phyloP scores from a whole-genome alignment of 306 rosid genomes.

The Potentilla sterilis region DNA sequence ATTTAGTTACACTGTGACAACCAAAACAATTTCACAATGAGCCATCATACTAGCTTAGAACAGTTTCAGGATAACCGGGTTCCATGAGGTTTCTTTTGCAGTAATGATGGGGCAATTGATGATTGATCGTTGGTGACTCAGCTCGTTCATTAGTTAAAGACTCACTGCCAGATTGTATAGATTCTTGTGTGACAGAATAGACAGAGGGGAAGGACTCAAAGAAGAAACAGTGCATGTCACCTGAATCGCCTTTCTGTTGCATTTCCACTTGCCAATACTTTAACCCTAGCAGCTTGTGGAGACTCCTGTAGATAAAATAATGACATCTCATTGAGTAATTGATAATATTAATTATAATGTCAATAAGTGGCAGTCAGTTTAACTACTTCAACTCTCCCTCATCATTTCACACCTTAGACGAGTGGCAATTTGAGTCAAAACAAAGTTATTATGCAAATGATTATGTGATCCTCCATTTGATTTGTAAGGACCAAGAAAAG shows the following conservation, averaged over 20 bases:
- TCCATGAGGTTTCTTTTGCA: not conserved
- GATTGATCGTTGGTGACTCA: not conserved
- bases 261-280: slow-evolving; percentile 96
- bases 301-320: slow-evolving; percentile 61
- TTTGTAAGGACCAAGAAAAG: not conserved
- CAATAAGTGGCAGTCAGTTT: not conserved
- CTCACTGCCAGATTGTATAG: not conserved
- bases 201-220: slow-evolving; percentile 3
- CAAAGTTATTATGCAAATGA: not conserved
- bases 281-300: slow-evolving; percentile 98
- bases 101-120: not conserved
- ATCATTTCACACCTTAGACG: not conserved
- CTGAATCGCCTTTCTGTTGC: slow-evolving; percentile 98
- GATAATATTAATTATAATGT: not conserved
- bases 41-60: not conserved
- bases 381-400: not conserved
- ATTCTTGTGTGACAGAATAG: not conserved
- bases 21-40: not conserved
- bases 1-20: not conserved
- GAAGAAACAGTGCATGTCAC: slow-evolving; percentile 30
- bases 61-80: not conserved
- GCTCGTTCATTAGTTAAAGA: not conserved
- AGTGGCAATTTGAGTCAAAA: not conserved
- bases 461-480: not conserved
- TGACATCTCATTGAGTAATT: not conserved